Conservation (phyloP, 306 rosid species). For the Malus sylvestris region DNA sequence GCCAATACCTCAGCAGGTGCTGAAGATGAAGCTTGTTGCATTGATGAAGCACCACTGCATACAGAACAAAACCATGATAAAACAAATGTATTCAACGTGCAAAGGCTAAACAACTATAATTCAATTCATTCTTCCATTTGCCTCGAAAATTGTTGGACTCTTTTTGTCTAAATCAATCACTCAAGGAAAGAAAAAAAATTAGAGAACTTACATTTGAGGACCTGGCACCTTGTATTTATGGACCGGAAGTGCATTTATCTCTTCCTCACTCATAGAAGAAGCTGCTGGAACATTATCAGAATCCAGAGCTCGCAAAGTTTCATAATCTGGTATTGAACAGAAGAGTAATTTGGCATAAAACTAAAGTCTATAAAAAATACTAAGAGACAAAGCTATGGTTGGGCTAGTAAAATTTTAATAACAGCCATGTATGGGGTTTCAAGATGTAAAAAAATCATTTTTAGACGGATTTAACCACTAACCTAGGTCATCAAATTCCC, state of each 20-base stretch:
- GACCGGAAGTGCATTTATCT: slow-evolving; percentile 83
- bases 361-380: not conserved
- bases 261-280: slow-evolving; percentile 80
- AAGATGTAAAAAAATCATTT: not conserved
- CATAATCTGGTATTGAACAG: slow-evolving; percentile 49
- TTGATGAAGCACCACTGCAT: slow-evolving; percentile 38
- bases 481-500: slow-evolving; percentile 97
- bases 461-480: slow-evolving; percentile 1
- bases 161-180: not conserved
- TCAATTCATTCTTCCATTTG: not conserved
- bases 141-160: not conserved
- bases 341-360: not conserved
- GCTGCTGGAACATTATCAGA: slow-evolving; percentile 68
- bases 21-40: slow-evolving; percentile 64
- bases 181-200: not conserved
- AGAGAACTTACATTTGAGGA: slow-evolving; percentile 51
- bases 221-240: slow-evolving; percentile 73
- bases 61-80: slow-evolving; percentile 11
- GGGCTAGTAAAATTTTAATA: not conserved
- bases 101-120: not conserved
- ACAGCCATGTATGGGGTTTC: not conserved
- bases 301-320: slow-evolving; percentile 79
- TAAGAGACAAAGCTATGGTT: not conserved
- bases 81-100: not conserved
- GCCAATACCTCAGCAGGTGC: slow-evolving; percentile 56